These are phyloP conservation scores for Backusella macrospora DNA, from an alignment of 192 early-diverging fungal genomes.

Conservation along the genomic window DNA sequence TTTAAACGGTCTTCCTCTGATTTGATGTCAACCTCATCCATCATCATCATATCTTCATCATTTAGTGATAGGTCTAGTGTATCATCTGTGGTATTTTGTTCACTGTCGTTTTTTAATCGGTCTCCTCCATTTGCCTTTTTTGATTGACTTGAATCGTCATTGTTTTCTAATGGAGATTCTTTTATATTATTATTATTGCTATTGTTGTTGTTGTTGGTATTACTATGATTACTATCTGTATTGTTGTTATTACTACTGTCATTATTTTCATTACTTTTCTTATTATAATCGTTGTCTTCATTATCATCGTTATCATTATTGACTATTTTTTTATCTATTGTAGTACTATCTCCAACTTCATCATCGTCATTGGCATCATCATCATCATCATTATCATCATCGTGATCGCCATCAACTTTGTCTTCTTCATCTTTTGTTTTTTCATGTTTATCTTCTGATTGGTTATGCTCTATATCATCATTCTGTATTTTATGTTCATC, in stretches of 20 bases:
- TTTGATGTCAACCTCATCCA: background rate
- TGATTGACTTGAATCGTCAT: background rate
- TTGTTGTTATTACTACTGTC: background rate
- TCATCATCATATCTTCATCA: conserved; percentile 4
- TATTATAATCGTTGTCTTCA: background rate
- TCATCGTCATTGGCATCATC: background rate
- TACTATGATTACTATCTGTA: background rate
- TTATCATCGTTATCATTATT: background rate
- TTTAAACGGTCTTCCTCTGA: background rate
- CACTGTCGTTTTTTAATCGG: background rate
- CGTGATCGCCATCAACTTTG: background rate
- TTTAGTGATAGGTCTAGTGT: background rate
- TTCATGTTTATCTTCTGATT: background rate
- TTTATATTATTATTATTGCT: background rate
- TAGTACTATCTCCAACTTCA: background rate
- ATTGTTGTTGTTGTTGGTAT: background rate
- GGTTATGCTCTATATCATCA: background rate
- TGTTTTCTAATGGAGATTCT: background rate
- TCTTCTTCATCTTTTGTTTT: conserved; percentile 27
- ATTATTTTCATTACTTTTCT: background rate
- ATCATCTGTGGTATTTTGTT: conserved; percentile 18
- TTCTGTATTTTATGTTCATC: background rate
- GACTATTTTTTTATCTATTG: background rate
- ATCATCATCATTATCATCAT: background rate
- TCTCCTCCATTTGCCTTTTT: background rate